Percentiles rank a stretch among this genome's conserved stretches.
Conservation (phyloP, 2,329 filamentous ascomycete species). For the Penicillium freii region DNA sequence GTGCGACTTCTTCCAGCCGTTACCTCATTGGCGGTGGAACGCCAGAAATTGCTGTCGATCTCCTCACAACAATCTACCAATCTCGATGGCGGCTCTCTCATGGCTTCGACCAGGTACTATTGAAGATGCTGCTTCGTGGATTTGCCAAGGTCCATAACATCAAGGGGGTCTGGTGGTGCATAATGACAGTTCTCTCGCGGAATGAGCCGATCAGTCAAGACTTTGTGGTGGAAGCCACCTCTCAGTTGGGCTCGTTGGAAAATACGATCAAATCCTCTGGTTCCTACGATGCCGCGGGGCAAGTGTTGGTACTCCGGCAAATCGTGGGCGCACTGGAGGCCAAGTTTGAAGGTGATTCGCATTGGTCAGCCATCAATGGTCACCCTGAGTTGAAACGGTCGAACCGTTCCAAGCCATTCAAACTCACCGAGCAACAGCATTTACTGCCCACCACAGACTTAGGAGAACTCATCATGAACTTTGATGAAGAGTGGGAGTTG, state of each 20-base stretch:
- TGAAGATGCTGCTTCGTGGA: slow-evolving; percentile 41
- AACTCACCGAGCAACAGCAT: background rate
- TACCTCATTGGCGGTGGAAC: slow-evolving; percentile 29
- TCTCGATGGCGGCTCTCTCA: slow-evolving; percentile 36
- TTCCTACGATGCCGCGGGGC: background rate
- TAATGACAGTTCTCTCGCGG: slow-evolving; percentile 39
- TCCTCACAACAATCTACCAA: slow-evolving; percentile 38
- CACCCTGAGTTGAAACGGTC: slow-evolving; percentile 3
- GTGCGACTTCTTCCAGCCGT: slow-evolving; percentile 29
- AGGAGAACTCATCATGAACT: slow-evolving; percentile 13
- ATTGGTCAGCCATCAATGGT: slow-evolving; percentile 9
- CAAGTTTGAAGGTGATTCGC: slow-evolving; percentile 9
- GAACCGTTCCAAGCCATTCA: slow-evolving; percentile 1
- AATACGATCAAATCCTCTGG: background rate
- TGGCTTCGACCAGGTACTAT: slow-evolving; percentile 37
- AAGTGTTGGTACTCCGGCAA: background rate
- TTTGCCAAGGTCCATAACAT: slow-evolving; percentile 31
- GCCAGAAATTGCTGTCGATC: slow-evolving; percentile 31
- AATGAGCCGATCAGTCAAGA: slow-evolving; percentile 30
- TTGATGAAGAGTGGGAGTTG: slow-evolving; percentile 25
- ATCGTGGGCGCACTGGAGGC: slow-evolving; percentile 7
- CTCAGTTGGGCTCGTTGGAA: background rate
- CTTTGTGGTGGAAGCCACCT: slow-evolving; percentile 35
- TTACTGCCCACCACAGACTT: slow-evolving; percentile 6
- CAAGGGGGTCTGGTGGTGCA: slow-evolving; percentile 42